phyloP scores from a whole-genome alignment of 2,329 filamentous ascomycete species.

The Fonsecaea nubica region DNA sequence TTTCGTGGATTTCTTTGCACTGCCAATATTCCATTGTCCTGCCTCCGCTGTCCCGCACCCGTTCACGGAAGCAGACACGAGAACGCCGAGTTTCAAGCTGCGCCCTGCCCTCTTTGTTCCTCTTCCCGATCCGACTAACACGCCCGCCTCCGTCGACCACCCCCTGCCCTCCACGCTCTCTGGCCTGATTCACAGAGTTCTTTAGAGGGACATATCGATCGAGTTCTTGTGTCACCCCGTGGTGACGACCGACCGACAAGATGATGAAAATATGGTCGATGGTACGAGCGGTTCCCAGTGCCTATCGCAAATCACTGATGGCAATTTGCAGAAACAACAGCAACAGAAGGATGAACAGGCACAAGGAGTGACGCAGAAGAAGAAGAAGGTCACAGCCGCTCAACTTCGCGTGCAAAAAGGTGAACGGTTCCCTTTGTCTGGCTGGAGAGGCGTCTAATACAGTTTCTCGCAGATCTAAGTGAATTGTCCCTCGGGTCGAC shows the following conservation, averaged over 20 bases:
- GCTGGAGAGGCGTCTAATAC: background rate
- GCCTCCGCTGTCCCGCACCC: background rate
- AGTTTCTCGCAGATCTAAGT: conserved; percentile 50
- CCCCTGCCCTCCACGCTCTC: background rate
- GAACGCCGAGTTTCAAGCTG: background rate
- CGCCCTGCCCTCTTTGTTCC: background rate
- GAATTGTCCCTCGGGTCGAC: conserved; percentile 59
- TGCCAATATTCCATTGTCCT: background rate
- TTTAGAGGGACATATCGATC: background rate
- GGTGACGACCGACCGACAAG: conserved; percentile 51
- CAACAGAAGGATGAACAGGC: conserved; percentile 96
- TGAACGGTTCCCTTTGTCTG: conserved; percentile 47
- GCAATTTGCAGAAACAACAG: conserved; percentile 65
- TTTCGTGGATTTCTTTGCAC: background rate
- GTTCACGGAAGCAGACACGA: background rate
- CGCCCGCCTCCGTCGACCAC: background rate
- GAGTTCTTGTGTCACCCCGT: background rate
- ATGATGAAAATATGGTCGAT: conserved; percentile 99
- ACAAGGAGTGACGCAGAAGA: conserved; percentile 82
- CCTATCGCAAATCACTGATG: conserved; percentile 12
- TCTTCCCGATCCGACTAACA: background rate
- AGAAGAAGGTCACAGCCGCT: conserved; percentile 98
- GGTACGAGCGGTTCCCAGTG: conserved; percentile 61
- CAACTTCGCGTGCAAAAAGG: conserved; percentile 96
- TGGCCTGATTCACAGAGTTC: background rate